Conservation (phyloP, 495 filamentous ascomycete species). For the Daldinia vernicosa region DNA sequence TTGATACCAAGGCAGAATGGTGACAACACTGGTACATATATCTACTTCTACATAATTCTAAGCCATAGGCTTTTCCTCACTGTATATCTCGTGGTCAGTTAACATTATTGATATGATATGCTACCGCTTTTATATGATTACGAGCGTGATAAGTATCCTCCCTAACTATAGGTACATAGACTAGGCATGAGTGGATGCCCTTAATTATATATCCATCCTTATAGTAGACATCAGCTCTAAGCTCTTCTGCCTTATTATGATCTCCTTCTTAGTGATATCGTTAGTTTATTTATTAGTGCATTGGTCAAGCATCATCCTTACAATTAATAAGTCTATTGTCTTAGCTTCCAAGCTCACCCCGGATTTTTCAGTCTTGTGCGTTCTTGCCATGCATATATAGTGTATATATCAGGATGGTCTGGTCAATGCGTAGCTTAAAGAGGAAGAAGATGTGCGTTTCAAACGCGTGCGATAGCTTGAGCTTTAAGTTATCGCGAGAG, state of each 20-base stretch:
- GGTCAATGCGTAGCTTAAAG: conserved; percentile 7
- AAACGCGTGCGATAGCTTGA: conserved; percentile 12
- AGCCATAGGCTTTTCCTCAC: neutral
- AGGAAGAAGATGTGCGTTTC: conserved; percentile 25
- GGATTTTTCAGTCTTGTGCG: neutral
- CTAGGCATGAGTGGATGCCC: too few relatives aligned
- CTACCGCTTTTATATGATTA: too few relatives aligned
- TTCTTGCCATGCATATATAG: conserved; percentile 1
- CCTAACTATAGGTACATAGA: too few relatives aligned
- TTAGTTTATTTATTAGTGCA: conserved; percentile 5
- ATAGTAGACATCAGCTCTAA: too few relatives aligned
- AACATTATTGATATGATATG: too few relatives aligned
- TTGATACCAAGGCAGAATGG: neutral
- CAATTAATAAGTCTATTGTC: neutral
- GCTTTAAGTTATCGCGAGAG: conserved; percentile 24
- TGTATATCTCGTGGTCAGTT: neutral
- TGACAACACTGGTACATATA: neutral
- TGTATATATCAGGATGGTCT: conserved; percentile 10
- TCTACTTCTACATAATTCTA: neutral
- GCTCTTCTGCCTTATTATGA: neutral
- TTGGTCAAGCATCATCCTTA: neutral
- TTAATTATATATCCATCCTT: too few relatives aligned
- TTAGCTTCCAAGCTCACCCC: neutral
- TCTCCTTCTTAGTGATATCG: neutral
- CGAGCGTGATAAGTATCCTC: too few relatives aligned